Evolutionary conservation across 2,329 filamentous ascomycete genomes (phyloP), one percentile per base, ranked within the genome.

Genomic region (Pseudogymnoascus sp.): DNA sequence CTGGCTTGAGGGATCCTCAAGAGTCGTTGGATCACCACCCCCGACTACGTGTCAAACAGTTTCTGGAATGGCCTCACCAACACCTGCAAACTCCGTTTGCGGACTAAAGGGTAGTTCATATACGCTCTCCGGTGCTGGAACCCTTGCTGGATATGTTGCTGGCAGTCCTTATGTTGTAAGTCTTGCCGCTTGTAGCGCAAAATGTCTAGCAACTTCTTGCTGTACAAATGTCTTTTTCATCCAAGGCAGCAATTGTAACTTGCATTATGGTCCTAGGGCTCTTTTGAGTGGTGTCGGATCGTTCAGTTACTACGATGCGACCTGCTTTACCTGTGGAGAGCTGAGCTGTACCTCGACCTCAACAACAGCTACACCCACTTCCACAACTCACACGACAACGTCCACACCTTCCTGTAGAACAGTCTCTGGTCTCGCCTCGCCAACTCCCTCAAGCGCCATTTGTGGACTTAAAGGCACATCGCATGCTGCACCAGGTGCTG

Each of bases 201-300:
- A 25, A 59, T 59, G 53, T 28, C n/a, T 59, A n/a, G 53, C 53
- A 25, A 59, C 53, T 59, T 23, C 53, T 59, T 25, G 21, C 28
- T 59, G 53, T 34, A 59, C 53, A 34, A 59, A 59, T 59, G 28
- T 59, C 34, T 36, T 36, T 36, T 36, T 36, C 34, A 36, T 36
- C 34, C 34, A 36, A 36, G 34, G 34, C 34, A 36, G 34, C 12
- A 36, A 36, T 14, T 36, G 34, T 14, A 36, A 36, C 34, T 36
- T 36, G 34, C 34, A 36, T 36, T 36, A 36, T 36, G 34, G 34
- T 36, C 34, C 34, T 36, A 36, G 34, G 34, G 34, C 34, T 36
- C 34, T 36, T 36, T 36, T 36, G 34, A 36, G 34, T 36, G 34
- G 34, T 36, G 34, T 36, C 34, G 34, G 34, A 36, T 36, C 34